A percentile compares a stretch with the other conserved stretches of the same genome.
phyloP scores from a whole-genome alignment of 2,329 filamentous ascomycete species.

The Helotiales sp. region DNA sequence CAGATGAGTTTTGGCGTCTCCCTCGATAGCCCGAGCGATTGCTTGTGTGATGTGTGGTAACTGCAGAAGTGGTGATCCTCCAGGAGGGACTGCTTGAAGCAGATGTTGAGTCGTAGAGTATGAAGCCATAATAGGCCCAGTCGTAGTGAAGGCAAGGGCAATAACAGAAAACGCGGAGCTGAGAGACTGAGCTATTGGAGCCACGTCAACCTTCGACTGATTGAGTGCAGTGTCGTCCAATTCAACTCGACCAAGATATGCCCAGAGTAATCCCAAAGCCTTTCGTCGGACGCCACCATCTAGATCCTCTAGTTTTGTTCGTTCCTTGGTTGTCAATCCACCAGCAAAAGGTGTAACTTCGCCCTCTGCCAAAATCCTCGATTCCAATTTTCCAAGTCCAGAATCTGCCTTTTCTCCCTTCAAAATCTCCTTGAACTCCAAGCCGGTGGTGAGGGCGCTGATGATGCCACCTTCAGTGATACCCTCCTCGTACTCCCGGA shows the following conservation, averaged over 20 bases:
- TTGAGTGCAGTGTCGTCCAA: conserved; percentile 79
- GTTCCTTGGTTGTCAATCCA: conserved; percentile 74
- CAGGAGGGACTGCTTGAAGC: conserved; percentile 86
- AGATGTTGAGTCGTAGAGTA: conserved; percentile 84
- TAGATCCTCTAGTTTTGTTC: conserved; percentile 75
- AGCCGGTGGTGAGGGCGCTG: conserved; percentile 79
- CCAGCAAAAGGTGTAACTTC: conserved; percentile 56
- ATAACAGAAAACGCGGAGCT: conserved; percentile 89
- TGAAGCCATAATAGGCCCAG: conserved; percentile 78
- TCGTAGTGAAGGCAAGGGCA: conserved; percentile 83
- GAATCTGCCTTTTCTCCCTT: conserved; percentile 79
- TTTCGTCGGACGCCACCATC: conserved; percentile 84
- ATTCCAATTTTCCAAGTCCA: conserved; percentile 83
- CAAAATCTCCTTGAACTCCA: conserved; percentile 80
- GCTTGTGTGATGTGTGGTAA: conserved; percentile 82
- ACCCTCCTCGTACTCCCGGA: conserved; percentile 87
- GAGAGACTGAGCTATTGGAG: conserved; percentile 82
- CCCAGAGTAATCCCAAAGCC: conserved; percentile 89
- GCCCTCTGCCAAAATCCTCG: conserved; percentile 71
- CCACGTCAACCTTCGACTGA: conserved; percentile 86
- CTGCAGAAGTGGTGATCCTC: conserved; percentile 86
- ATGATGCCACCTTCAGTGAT: conserved; percentile 82
- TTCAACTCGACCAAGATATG: conserved; percentile 88
- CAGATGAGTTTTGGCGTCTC: conserved; percentile 75
- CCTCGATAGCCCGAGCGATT: conserved; percentile 70